Evolutionary conservation across 352 stramenopile species (phyloP), one percentile per base, ranked within the genome.

Genomic region (Pythium inflatum): DNA sequence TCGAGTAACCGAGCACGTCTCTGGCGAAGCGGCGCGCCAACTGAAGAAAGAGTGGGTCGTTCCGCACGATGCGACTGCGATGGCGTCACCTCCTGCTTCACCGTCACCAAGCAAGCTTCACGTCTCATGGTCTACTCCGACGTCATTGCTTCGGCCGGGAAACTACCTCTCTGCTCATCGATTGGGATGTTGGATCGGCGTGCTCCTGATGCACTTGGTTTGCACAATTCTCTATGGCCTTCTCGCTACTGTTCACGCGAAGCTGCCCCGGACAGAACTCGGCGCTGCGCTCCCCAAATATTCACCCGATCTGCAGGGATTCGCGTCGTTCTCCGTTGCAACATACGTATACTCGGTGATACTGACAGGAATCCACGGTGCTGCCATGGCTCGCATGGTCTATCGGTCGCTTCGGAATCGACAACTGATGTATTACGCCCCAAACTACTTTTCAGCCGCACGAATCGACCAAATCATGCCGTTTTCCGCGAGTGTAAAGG

Each of bases 381-480:
- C 38, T 13, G 31, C 60, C 16, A 30, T 25, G n/a, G 12, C 66
- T 2, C 60, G 60, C 1, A 74, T 74, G 67, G 1, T 74, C 1
- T 55, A 51, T 14, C 67, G 66, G 2, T 70, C 67, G 22, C 28
- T 69, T 11, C 1, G 7, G 2, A 57, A 24, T 27, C 22, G 60
- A 8, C 60, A 74, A 46, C 67, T 74, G 20, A 74, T 74, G 60
- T 74, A 74, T 36, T 74, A 74, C 38, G 67, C 54, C 14, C 67
- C 54, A 11, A 74, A 69, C 25, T 57, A 51, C 24, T 70, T 66
- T 9, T 65, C 27, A 1, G 50, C 36, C 1, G 25, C 41, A 16
- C 67, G 67, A 43, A 66, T 30, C n/a, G 61, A 66, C 54, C 59
- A 70, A n/a, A 68, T 74, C 34, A 41, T 74, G 59, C 67, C 67